Evolutionary conservation across 306 rosid genomes (phyloP), one percentile per base, ranked within the genome.

Genomic region (Corylus americana): DNA sequence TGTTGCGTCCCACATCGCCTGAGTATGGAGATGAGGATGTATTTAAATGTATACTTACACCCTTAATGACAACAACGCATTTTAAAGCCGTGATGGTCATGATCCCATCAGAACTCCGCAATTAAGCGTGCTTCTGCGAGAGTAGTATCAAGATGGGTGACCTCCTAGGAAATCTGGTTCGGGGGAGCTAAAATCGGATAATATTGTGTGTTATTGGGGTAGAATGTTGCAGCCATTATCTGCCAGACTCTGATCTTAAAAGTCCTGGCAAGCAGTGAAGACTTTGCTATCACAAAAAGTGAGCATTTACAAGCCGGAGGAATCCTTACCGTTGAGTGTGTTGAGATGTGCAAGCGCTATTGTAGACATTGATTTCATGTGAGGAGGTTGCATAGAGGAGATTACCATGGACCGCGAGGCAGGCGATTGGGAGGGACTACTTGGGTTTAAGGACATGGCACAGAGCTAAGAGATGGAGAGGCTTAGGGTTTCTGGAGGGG

Each of bases 201-300:
- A 22, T 22, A 22, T 22, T 22, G 25, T 22, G 25, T 22, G 25
- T 22, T 22, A 22, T 22, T 22, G 25, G 25, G 25, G 25, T 22
- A 0, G 25, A 0, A 22, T 22, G 25, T 22, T 22, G 25, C 25
- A 22, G 73, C 44, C 31, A 78, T 25, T 12, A 44, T 42, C 35
- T 72, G 63, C 98, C 98, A 91, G 16, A 88, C 93, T 7, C 94
- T 89, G 81, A 95, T 92, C 72, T 90, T 92, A 68, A 86, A 86
- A 82, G 79, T 95, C 93, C 73, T 95, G 98, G 86, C 92, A 97
- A 2, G 94, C 82, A 29, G 97, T 91, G 83, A 95, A 83, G 48
- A 88, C 35, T 31, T 66, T 83, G 66, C 79, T 78, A 2, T 82
- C 42, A 22, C 53, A 68, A 74, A 95, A 92, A 6, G 87, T 22